Base-by-base conservation (phyloP, 345 rosid genomes). In the Trapa incisa region DNA sequence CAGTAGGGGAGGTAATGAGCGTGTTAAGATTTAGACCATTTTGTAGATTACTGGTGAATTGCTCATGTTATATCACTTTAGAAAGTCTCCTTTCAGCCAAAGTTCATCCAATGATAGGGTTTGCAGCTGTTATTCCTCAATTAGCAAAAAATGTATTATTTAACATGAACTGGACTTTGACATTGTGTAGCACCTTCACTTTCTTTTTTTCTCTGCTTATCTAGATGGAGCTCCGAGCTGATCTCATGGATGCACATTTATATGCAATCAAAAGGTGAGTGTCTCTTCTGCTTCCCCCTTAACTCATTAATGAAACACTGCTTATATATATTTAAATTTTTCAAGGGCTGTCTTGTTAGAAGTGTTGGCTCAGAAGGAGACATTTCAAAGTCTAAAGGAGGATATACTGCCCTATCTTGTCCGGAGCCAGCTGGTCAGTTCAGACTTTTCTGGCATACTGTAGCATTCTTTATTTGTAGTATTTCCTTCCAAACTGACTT, bases 161-260 rank as follows among this genome's bases (percentile, higher is more conserved):
- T 35, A 29, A 50, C n/a, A 53, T 17, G 32, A 39, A 15, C 32
- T 64, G 47, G 16, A 65, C 43, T 38, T 53, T 1, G 22, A 8
- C 47, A 52, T 11, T 47, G 6, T 42, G 3, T 8, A 47, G 32
- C 67, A 22, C 53, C 41, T 73, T 75, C 29, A 66, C 67, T 22
- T 45, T 74, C 33, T 22, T 54, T 68, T 75, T 73, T 32, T 75
- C 73, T 45, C 11, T 47, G 57, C 35, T 52, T 37, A 52, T 81
- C 53, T 77, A 94, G 99, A 88, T 94, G 96, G 99, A 94, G 75
- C 77, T 90, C 61, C 85, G 81, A 76, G 84, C 91, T 69, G 99
- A 94, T 90, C 89, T 94, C 74, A 81, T 94, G 88, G 99, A 94
- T 82, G 87, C 89, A 70, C 95, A 94, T 85, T 72, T 94, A 84